These are phyloP conservation scores for Nakazawaea ernobii DNA, from an alignment of 805 yeast genomes.

Conservation along the genomic window DNA sequence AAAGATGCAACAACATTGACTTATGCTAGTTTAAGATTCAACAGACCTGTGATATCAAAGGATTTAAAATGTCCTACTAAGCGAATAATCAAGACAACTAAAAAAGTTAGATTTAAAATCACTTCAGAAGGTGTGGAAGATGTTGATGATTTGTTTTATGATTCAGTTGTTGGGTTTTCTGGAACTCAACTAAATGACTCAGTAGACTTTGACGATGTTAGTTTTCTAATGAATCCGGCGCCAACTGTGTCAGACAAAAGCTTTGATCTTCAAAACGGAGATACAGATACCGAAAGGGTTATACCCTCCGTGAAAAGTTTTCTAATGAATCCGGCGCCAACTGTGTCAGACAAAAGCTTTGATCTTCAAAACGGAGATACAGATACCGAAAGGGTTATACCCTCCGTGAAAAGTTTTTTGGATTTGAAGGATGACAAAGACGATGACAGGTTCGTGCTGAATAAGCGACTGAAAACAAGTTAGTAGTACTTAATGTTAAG, in stretches of 20 bases:
- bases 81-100: not conserved
- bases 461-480: too few species aligned
- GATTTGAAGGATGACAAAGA: too few species aligned
- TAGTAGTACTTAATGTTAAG: too few species aligned
- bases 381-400: too few species aligned
- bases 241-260: not conserved
- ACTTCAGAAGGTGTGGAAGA: not conserved
- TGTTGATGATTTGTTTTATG: not conserved
- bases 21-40: conserved; percentile 3
- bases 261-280: not conserved
- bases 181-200: not conserved
- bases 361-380: not conserved
- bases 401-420: too few species aligned
- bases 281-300: too few species aligned
- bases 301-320: too few species aligned
- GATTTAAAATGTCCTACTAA: not conserved
- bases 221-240: not conserved
- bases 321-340: not conserved
- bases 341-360: not conserved
- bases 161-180: not conserved
- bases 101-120: not conserved
- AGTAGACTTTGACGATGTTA: not conserved
- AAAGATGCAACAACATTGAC: not conserved
- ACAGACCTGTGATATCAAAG: conserved; percentile 3
- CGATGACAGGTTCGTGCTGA: too few species aligned